Evolutionary conservation across 108 stramenopile species (phyloP).

Genomic region (Nitzschia palea): DNA sequence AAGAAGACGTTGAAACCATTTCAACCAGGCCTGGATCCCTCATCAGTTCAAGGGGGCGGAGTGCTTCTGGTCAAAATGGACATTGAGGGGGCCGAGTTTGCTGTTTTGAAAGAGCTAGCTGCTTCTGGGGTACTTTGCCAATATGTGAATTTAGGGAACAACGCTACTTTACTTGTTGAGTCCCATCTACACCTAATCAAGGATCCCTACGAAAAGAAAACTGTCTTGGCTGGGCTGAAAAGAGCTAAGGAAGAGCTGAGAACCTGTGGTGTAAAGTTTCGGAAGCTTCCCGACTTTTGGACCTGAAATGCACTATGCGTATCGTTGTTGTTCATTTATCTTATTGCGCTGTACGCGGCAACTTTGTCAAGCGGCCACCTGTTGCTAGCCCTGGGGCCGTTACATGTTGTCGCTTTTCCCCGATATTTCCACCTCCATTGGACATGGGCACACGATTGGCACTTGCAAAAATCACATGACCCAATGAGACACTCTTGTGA

Average conservation of each 20-base stretch:
- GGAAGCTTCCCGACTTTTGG: constrained; percentile 20
- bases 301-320: constrained; percentile 1
- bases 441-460: constrained; percentile 25
- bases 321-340: neutral
- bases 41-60: constrained; percentile 7
- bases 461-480: constrained; percentile 65
- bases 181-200: constrained; percentile 34
- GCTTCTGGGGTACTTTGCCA: constrained; percentile 27
- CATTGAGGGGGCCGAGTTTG: constrained; percentile 44
- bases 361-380: constrained; percentile 55
- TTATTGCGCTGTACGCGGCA: constrained; percentile 16
- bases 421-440: constrained; percentile 10
- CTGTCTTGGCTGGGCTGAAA: constrained; percentile 16
- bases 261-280: constrained; percentile 31
- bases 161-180: constrained; percentile 37
- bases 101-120: constrained; percentile 24
- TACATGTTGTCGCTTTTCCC: constrained; percentile 12
- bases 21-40: neutral
- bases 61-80: constrained; percentile 40
- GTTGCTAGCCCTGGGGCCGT: neutral
- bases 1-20: constrained; percentile 10
- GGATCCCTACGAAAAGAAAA: constrained; percentile 20
- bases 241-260: constrained; percentile 22
- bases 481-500: constrained; percentile 65
- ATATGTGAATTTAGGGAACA: constrained; percentile 28